Evolutionary conservation across 164 flowering plant genomes (phyloP), one percentile per base, ranked within the genome.

Genomic region (Vitis cinerea): DNA sequence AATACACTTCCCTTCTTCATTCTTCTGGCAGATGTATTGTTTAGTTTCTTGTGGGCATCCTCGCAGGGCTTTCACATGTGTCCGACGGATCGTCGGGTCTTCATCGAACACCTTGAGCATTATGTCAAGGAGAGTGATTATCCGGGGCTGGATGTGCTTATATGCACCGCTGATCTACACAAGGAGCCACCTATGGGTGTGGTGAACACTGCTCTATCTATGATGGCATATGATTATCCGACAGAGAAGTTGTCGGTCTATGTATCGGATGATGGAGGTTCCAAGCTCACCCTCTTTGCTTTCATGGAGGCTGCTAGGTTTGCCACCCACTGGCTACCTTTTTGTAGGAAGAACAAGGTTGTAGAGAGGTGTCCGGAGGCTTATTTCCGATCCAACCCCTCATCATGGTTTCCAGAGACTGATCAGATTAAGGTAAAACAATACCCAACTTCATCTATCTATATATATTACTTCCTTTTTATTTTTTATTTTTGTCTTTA

Each of bases 201-300:
- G n/a, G 86, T 78, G 13, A 82, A 81, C 80, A 86, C 90, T 29
- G 88, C 81, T 7, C 30, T 86, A 29, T 86, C 92, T 14, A 79
- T 83, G 60, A 72, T 88, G 90, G 92, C 92, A n/a, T 86, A 79
- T 60, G 90, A 88, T 48, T 88, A 86, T 62, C 92, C 92, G 37
- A 17, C 83, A 7, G 83, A 79, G 63, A 88, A 86, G 81, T 6
- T 85, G 11, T 81, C 87, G 49, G 80, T 86, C 3, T 88, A 88
- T 55, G 78, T 85, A 11, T 88, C 92, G 3, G 92, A 88, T 53
- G 90, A 88, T 29, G 92, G 90, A 2, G 88, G 87, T 17, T 85
- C 92, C 52, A 61, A 74, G 64, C 63, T 85, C 37, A 88, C 87
- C 8, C 82, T 88, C 12, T 86, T 88, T 70, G 92, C 90, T 27